Conservation (phyloP, 768 basidiomycete species). For the Amanita fuliginea region DNA sequence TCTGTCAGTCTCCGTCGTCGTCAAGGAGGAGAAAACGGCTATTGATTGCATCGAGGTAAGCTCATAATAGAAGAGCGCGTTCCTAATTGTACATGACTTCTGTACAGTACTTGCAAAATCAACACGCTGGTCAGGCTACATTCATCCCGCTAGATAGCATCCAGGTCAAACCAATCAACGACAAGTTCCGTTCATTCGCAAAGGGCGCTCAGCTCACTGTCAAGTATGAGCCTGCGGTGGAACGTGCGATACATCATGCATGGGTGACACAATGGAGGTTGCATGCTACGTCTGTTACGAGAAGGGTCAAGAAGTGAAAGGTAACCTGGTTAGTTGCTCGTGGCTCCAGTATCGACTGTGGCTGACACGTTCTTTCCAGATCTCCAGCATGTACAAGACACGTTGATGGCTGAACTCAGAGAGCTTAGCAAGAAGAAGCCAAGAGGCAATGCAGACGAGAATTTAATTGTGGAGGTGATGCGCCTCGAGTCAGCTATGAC, state of each 20-base stretch:
- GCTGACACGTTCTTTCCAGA: background rate
- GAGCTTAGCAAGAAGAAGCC: constrained; percentile 83
- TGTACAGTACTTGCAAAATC: constrained; percentile 81
- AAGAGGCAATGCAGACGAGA: constrained; percentile 75
- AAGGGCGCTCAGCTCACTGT: constrained; percentile 81
- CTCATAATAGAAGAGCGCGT: background rate
- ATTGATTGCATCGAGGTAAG: constrained; percentile 93
- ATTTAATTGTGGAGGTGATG: constrained; percentile 61
- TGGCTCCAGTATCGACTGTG: background rate
- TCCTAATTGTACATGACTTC: background rate
- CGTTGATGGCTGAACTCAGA: constrained; percentile 59
- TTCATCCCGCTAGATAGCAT: constrained; percentile 99
- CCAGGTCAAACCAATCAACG: constrained; percentile 86
- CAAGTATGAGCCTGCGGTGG: constrained; percentile 74
- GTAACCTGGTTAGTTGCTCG: constrained; percentile 28
- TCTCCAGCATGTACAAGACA: constrained; percentile 37
- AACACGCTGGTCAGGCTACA: constrained; percentile 91
- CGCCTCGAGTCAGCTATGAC: constrained; percentile 70
- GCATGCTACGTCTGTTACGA: constrained; percentile 88
- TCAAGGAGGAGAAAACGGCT: constrained; percentile 93
- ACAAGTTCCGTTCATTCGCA: constrained; percentile 87
- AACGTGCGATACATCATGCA: constrained; percentile 92
- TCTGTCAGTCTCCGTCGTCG: constrained; percentile 84
- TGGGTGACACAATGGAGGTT: constrained; percentile 96
- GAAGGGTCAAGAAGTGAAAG: constrained; percentile 93